Evolutionary conservation across 768 basidiomycete species (phyloP).

Genomic region (Imleria badia): DNA sequence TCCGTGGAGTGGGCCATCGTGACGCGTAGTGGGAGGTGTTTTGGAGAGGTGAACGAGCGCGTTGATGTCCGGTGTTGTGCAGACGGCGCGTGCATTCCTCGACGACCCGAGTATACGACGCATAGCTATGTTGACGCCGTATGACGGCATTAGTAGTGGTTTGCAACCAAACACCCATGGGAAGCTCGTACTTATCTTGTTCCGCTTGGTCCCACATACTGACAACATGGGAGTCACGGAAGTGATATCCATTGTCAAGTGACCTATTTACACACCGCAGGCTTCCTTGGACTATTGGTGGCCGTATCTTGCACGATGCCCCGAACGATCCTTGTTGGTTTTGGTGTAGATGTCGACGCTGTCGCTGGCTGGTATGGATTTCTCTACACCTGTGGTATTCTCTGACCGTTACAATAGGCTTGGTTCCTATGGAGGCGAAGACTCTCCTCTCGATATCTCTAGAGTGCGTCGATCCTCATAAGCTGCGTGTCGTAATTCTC

Average conservation of each 20-base stretch:
- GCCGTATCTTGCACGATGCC: constrained; percentile 38
- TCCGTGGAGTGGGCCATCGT: constrained; percentile 36
- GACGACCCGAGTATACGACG: neutral
- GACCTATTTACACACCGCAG: too few species aligned
- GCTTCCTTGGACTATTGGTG: too few species aligned
- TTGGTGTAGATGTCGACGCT: constrained; percentile 76
- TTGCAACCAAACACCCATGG: too few species aligned
- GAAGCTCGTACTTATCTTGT: too few species aligned
- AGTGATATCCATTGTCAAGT: too few species aligned
- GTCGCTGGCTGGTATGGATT: constrained; percentile 64
- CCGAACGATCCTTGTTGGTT: constrained; percentile 55
- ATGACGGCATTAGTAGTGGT: too few species aligned
- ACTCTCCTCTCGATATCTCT: constrained; percentile 68
- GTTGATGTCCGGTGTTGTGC: constrained; percentile 35
- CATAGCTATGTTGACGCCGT: too few species aligned
- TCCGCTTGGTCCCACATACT: too few species aligned
- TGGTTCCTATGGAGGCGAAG: constrained; percentile 74
- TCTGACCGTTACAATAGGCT: constrained; percentile 41
- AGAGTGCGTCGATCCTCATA: constrained; percentile 35
- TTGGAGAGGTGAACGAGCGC: constrained; percentile 46
- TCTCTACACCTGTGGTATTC: neutral
- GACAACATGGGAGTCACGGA: too few species aligned
- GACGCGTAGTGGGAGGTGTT: neutral
- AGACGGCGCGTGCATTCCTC: constrained; percentile 8
- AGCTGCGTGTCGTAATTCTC: neutral